A percentile compares a stretch with the other conserved stretches of the same genome.
Evolutionary conservation across 805 yeast genomes (phyloP).

Genomic region (Ogataea ganodermae): DNA sequence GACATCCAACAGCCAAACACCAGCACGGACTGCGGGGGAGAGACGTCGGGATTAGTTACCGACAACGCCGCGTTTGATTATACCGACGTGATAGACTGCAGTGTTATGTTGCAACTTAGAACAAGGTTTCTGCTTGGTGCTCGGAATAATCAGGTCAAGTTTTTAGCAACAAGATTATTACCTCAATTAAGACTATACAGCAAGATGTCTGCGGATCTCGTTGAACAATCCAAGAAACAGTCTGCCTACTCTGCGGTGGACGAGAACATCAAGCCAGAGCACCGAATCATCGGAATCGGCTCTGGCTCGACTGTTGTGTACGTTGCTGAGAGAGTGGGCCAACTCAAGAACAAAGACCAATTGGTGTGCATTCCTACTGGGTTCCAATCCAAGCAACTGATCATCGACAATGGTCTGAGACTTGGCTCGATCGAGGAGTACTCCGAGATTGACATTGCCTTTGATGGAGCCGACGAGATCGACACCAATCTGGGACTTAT

Average conservation of each 20-base stretch:
- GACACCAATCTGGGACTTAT: slow-evolving; percentile 80
- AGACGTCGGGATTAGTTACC: background rate
- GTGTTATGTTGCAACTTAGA: background rate
- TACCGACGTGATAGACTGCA: too few relatives aligned
- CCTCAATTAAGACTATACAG: background rate
- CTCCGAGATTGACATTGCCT: slow-evolving; percentile 84
- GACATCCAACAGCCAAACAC: background rate
- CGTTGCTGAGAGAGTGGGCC: slow-evolving; percentile 92
- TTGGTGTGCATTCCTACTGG: slow-evolving; percentile 94
- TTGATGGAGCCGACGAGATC: slow-evolving; percentile 98
- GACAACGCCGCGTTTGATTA: background rate
- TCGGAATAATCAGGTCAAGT: background rate
- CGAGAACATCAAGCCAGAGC: slow-evolving; percentile 68
- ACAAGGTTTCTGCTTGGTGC: background rate
- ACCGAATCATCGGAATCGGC: slow-evolving; percentile 87
- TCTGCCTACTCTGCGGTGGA: slow-evolving; percentile 95
- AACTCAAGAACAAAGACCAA: slow-evolving; percentile 49
- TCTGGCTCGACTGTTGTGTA: slow-evolving; percentile 98
- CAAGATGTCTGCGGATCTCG: slow-evolving; percentile 33
- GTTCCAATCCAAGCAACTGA: slow-evolving; percentile 87
- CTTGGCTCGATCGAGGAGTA: slow-evolving; percentile 83
- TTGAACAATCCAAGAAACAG: slow-evolving; percentile 82
- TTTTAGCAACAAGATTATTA: background rate
- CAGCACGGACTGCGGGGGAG: background rate
- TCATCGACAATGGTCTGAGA: slow-evolving; percentile 74